Evolutionary conservation across 2,329 filamentous ascomycete genomes (phyloP).

Genomic region (Penicillium fuscoglaucum): DNA sequence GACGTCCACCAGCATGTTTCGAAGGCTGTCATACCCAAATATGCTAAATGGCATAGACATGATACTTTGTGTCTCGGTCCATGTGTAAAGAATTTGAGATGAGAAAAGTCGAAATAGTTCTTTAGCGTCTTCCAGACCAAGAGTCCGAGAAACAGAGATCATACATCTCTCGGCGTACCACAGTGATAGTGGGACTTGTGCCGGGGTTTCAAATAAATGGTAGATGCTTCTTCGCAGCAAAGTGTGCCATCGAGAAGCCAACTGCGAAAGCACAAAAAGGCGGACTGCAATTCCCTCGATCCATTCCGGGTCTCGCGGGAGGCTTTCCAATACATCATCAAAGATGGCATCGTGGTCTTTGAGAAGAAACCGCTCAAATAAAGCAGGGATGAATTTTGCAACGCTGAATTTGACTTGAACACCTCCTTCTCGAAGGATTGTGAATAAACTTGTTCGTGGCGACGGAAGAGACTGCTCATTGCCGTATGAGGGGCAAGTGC

Average conservation of each 20-base stretch:
- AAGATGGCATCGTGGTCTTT: slow-evolving; percentile 82
- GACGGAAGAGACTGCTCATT: slow-evolving; percentile 60
- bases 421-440: slow-evolving; percentile 65
- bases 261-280: slow-evolving; percentile 69
- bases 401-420: slow-evolving; percentile 76
- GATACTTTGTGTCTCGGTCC: slow-evolving; percentile 69
- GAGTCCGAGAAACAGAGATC: slow-evolving; percentile 61
- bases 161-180: slow-evolving; percentile 74
- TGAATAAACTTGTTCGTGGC: slow-evolving; percentile 70
- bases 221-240: slow-evolving; percentile 85
- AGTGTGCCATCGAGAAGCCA: slow-evolving; percentile 83
- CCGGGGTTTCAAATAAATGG: slow-evolving; percentile 88
- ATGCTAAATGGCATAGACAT: slow-evolving; percentile 78
- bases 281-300: slow-evolving; percentile 83
- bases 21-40: slow-evolving; percentile 73
- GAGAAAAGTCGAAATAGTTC: slow-evolving; percentile 81
- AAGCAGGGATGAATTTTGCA: slow-evolving; percentile 64
- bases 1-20: slow-evolving; percentile 67
- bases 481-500: slow-evolving; percentile 66
- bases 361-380: slow-evolving; percentile 82
- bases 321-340: slow-evolving; percentile 73
- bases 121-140: slow-evolving; percentile 65
- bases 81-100: slow-evolving; percentile 86
- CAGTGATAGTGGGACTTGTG: slow-evolving; percentile 64
- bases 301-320: slow-evolving; percentile 72